A percentile compares a stretch with the other conserved stretches of the same genome.
These are phyloP conservation scores for Hansfordia pulvinata DNA, from an alignment of 2,329 filamentous ascomycete genomes.

Conservation along the genomic window DNA sequence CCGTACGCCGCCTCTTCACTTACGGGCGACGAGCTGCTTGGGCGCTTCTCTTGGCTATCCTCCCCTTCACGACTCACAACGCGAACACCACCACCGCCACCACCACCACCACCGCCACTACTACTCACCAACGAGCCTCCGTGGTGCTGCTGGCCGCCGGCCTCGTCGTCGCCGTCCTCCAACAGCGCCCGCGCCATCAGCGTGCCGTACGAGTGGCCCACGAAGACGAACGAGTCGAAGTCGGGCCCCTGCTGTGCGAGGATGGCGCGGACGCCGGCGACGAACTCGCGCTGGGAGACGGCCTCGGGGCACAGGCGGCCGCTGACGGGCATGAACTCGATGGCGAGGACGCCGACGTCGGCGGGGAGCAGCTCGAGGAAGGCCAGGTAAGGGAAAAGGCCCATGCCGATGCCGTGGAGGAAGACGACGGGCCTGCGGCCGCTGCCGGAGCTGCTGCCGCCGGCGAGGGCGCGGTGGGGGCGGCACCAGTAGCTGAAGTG, in stretches of 20 bases:
- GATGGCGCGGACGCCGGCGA: slow-evolving; percentile 6
- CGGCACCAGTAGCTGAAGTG: slow-evolving; percentile 4
- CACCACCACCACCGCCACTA: too few species aligned
- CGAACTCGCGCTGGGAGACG: slow-evolving; percentile 6
- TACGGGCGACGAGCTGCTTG: too few species aligned
- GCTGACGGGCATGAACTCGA: slow-evolving; percentile 4
- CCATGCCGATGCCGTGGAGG: slow-evolving; percentile 5
- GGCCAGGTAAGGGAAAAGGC: slow-evolving; percentile 2
- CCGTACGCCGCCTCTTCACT: too few species aligned
- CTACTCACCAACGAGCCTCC: too few species aligned
- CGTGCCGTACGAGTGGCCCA: slow-evolving; percentile 6
- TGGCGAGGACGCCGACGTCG: slow-evolving; percentile 4
- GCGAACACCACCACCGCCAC: too few species aligned
- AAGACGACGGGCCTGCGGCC: slow-evolving; percentile 5
- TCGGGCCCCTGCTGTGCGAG: slow-evolving; percentile 4
- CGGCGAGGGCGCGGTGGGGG: neutral
- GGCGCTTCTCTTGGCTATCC: too few species aligned
- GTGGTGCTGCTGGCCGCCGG: too few species aligned
- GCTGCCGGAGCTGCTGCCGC: neutral
- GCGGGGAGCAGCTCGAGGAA: slow-evolving; percentile 5
- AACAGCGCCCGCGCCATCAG: slow-evolving; percentile 5
- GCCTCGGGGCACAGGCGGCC: slow-evolving; percentile 4
- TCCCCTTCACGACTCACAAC: too few species aligned
- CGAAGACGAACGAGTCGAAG: slow-evolving; percentile 4
- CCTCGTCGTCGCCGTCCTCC: too few species aligned